Evolutionary conservation across 2,329 filamentous ascomycete species (phyloP).

Genomic region (Corynespora cassiicola): DNA sequence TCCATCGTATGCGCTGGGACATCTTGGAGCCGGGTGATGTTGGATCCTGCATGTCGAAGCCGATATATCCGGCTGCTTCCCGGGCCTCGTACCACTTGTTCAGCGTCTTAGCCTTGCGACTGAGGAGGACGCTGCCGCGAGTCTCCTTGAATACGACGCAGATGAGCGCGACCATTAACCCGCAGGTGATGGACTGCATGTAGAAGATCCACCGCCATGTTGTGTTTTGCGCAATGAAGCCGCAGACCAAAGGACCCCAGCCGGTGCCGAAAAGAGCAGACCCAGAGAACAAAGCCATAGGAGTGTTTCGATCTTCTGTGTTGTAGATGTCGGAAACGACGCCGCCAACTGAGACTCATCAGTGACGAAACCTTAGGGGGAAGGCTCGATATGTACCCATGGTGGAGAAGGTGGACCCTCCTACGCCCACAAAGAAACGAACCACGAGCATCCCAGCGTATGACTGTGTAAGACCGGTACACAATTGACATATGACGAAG

Average conservation of each 20-base stretch:
- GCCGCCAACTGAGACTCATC: conserved; percentile 69
- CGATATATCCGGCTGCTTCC: conserved; percentile 68
- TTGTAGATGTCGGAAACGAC: conserved; percentile 88
- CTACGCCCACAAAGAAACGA: conserved; percentile 79
- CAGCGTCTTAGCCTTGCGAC: conserved; percentile 73
- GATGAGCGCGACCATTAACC: conserved; percentile 68
- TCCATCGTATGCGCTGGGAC: conserved; percentile 73
- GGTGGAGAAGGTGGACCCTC: conserved; percentile 79
- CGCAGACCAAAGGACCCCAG: conserved; percentile 74
- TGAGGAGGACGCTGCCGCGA: conserved; percentile 78
- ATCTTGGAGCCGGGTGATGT: conserved; percentile 32
- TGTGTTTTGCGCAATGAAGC: conserved; percentile 71
- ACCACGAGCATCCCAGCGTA: conserved; percentile 77
- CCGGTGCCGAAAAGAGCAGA: conserved; percentile 80
- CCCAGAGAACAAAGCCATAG: conserved; percentile 89
- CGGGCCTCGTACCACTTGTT: conserved; percentile 81
- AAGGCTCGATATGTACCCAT: conserved; percentile 55
- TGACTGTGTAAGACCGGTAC: conserved; percentile 73
- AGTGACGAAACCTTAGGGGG: conserved; percentile 1
- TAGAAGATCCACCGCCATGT: conserved; percentile 91
- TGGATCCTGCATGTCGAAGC: conserved; percentile 54
- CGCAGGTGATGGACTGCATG: conserved; percentile 76
- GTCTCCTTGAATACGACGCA: conserved; percentile 80
- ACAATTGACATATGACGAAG: conserved; percentile 74
- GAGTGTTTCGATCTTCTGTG: conserved; percentile 79